phyloP scores from a whole-genome alignment of 352 stramenopile species.

The Phytophthora crassamura region DNA sequence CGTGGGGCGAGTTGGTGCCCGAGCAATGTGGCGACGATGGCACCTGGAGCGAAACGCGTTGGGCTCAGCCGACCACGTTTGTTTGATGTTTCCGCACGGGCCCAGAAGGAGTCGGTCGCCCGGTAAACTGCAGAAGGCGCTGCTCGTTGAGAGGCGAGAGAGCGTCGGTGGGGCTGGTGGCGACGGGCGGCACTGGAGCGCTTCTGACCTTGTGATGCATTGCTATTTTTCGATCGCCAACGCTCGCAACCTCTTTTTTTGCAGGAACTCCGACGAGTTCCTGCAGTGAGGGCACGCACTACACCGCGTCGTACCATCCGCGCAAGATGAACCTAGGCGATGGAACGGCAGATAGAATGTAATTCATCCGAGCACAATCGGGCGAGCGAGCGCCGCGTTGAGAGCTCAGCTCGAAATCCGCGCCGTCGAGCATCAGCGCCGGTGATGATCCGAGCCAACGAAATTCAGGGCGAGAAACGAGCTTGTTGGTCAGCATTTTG shows the following conservation, averaged over 20 bases:
- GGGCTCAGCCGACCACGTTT: neutral
- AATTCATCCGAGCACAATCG: too few relatives aligned
- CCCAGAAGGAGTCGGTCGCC: constrained; percentile 35
- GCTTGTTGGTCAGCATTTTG: too few relatives aligned
- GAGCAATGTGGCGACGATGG: constrained; percentile 16
- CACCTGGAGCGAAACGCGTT: constrained; percentile 22
- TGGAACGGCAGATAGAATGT: too few relatives aligned
- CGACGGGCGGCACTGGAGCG: neutral
- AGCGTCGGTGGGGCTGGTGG: constrained; percentile 1
- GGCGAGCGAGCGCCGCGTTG: too few relatives aligned
- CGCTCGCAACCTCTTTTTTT: constrained; percentile 23
- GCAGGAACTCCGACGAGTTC: neutral
- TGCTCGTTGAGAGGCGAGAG: constrained; percentile 2
- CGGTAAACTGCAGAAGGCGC: constrained; percentile 22
- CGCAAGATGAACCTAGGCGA: too few relatives aligned
- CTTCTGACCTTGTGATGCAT: neutral
- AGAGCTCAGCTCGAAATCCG: too few relatives aligned
- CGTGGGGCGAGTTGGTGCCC: constrained; percentile 1
- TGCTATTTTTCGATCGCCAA: constrained; percentile 31
- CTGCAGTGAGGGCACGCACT: too few relatives aligned
- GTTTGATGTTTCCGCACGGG: constrained; percentile 14
- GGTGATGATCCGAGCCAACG: too few relatives aligned
- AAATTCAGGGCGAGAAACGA: too few relatives aligned
- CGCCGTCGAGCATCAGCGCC: too few relatives aligned
- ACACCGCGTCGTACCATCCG: too few relatives aligned